Percentiles rank a stretch among this genome's conserved stretches.
phyloP scores from a whole-genome alignment of 2,329 filamentous ascomycete genomes.

The Aspergillus sp. region DNA sequence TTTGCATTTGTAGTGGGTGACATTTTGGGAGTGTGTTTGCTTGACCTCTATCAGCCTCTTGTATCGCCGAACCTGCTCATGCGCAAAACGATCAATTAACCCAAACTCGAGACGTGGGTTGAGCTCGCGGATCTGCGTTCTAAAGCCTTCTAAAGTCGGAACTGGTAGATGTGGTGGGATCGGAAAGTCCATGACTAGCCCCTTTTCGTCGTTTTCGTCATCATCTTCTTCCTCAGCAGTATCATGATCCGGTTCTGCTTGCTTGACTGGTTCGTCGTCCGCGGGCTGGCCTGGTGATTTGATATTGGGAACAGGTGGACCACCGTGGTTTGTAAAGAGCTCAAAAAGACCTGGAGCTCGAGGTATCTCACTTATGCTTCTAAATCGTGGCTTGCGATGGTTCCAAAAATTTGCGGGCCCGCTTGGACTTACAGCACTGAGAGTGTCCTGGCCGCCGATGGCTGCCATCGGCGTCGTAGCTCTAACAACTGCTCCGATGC shows the following conservation, averaged over 20 bases:
- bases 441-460: constrained; percentile 56
- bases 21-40: constrained; percentile 66
- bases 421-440: constrained; percentile 49
- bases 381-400: constrained; percentile 48
- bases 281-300: constrained; percentile 42
- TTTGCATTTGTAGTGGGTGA: constrained; percentile 58
- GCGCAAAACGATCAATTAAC: constrained; percentile 76
- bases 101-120: constrained; percentile 70
- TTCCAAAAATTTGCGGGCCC: constrained; percentile 45
- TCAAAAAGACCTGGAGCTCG: constrained; percentile 50
- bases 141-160: constrained; percentile 75
- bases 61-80: constrained; percentile 77
- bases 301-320: constrained; percentile 58
- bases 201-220: constrained; percentile 61
- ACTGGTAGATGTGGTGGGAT: constrained; percentile 67
- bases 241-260: constrained; percentile 16
- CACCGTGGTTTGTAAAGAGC: constrained; percentile 58
- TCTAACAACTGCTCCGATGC: constrained; percentile 42
- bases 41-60: constrained; percentile 71
- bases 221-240: constrained; percentile 51
- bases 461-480: constrained; percentile 48
- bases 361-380: constrained; percentile 60
- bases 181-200: constrained; percentile 61
- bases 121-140: constrained; percentile 67
- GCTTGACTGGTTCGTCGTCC: constrained; percentile 16